These are phyloP conservation scores for Ligustrum vulgare DNA, from an alignment of 257 asterid species.

Conservation along the genomic window DNA sequence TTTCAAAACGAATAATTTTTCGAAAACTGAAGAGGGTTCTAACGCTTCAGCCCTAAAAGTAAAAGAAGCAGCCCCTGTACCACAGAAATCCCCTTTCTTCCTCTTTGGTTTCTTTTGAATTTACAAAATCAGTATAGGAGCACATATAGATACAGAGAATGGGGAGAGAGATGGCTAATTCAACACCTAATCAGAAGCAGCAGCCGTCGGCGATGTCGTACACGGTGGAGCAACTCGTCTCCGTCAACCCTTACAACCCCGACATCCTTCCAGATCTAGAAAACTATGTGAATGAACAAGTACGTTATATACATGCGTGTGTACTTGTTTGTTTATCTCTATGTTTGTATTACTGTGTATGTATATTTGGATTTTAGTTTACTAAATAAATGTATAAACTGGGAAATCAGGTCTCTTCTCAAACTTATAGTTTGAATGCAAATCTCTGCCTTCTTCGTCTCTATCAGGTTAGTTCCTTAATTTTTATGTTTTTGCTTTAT, in stretches of 20 bases:
- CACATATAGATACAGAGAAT: not conserved
- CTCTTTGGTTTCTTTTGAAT: not conserved
- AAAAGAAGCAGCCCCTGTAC: not conserved
- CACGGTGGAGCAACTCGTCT: conserved; percentile 86
- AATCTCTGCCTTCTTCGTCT: conserved; percentile 93
- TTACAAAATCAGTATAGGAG: not conserved
- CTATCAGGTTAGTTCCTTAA: conserved; percentile 59
- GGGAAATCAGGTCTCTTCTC: conserved; percentile 61
- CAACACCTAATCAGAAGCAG: conserved; percentile 41
- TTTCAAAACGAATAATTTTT: no score
- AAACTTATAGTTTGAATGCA: conserved; percentile 87
- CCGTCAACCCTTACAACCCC: conserved; percentile 96
- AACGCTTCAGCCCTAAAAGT: conserved; percentile 26
- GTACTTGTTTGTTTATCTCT: not conserved
- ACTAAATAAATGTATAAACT: not conserved
- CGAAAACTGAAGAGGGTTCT: no score
- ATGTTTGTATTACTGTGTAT: not conserved
- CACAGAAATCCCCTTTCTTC: not conserved
- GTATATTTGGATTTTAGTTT: not conserved
- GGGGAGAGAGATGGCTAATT: conserved; percentile 53
- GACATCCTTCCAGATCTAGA: conserved; percentile 95
- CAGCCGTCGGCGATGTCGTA: conserved; percentile 47
- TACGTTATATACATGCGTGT: not conserved
- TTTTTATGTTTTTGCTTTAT: not conserved
- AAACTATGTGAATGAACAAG: conserved; percentile 77